Evolutionary conservation across 75 land plant genomes (phyloP).

Genomic region (Larix kaempferi): DNA sequence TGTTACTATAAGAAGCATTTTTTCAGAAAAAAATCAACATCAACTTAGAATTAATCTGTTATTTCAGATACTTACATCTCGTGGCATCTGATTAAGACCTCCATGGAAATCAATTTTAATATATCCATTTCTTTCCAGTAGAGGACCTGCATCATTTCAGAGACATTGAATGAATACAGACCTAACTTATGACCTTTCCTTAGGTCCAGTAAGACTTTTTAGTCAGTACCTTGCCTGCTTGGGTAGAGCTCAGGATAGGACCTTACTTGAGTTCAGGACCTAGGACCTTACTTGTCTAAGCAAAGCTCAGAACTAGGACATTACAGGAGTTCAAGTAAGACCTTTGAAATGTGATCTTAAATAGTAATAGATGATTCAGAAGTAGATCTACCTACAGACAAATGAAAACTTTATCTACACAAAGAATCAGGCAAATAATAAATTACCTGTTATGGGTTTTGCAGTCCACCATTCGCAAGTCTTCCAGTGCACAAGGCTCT

Average conservation of each 20-base stretch:
- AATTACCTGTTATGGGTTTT: constrained; percentile 22
- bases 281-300: too few species aligned
- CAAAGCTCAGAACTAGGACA: too few species aligned
- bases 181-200: background rate
- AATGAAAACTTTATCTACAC: background rate
- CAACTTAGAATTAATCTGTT: background rate
- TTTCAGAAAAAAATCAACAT: too few species aligned
- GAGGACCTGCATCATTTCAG: constrained; percentile 57
- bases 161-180: constrained; percentile 6
- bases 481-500: constrained; percentile 23
- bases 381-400: background rate
- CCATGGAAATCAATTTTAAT: constrained; percentile 84
- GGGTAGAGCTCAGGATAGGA: too few species aligned
- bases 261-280: too few species aligned
- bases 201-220: too few species aligned
- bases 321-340: too few species aligned
- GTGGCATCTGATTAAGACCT: constrained; percentile 90
- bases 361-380: background rate
- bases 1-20: too few species aligned
- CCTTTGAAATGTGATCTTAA: too few species aligned
- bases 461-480: constrained; percentile 61
- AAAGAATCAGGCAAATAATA: background rate
- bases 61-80: constrained; percentile 51
- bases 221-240: too few species aligned
- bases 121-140: constrained; percentile 62